Conservation (phyloP, 148 eudicot genomes). For the Tetragonia tetragonoides region DNA sequence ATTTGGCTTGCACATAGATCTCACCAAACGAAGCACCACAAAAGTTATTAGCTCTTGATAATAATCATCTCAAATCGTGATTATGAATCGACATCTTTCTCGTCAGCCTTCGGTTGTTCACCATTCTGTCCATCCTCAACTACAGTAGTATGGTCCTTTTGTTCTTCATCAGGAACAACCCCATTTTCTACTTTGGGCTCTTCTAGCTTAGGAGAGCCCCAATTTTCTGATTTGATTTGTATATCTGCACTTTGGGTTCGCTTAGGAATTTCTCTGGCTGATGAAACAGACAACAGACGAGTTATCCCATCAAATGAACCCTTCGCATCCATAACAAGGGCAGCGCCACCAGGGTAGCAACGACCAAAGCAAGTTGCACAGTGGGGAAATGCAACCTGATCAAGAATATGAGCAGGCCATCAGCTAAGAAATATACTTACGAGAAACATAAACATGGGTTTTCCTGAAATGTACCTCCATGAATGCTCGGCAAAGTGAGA, state of each 20-base stretch:
- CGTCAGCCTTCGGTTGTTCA: slow-evolving; percentile 20
- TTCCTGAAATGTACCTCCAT: slow-evolving; percentile 53
- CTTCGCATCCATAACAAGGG: slow-evolving; percentile 63
- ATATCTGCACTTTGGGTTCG: slow-evolving; percentile 34
- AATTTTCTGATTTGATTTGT: slow-evolving; percentile 49
- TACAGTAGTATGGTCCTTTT: slow-evolving; percentile 23
- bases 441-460: background rate
- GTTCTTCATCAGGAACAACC: slow-evolving; percentile 30
- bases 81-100: slow-evolving; percentile 17
- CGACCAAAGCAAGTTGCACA: slow-evolving; percentile 91
- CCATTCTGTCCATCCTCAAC: slow-evolving; percentile 28
- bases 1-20: background rate
- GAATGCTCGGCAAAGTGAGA: slow-evolving; percentile 89
- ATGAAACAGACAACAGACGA: slow-evolving; percentile 66
- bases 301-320: slow-evolving; percentile 66
- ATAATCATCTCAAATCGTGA: background rate
- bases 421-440: background rate
- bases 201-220: slow-evolving; percentile 37
- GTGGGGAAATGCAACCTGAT: slow-evolving; percentile 84
- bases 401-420: background rate
- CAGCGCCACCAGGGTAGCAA: slow-evolving; percentile 81
- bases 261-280: slow-evolving; percentile 56
- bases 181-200: slow-evolving; percentile 36
- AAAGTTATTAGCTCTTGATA: background rate
- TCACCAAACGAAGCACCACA: background rate